phyloP scores from a whole-genome alignment of 2,329 filamentous ascomycete genomes.

The Microcyclospora tardicrescens region DNA sequence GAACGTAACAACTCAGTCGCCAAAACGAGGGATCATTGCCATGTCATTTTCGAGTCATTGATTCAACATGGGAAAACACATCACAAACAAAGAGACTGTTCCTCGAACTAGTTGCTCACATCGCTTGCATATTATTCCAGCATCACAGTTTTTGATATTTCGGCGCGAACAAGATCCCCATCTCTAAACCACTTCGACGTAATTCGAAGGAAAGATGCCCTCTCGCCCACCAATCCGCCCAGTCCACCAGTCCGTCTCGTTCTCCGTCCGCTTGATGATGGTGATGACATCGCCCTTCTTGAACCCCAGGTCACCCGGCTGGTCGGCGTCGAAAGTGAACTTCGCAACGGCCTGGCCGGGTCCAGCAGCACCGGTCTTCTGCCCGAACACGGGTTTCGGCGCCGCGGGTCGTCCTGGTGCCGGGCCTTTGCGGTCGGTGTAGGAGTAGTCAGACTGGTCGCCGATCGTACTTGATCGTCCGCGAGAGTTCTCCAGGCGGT shows the following conservation, averaged over 20 bases:
- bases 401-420: constrained; percentile 70
- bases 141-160: too few species aligned
- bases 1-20: too few species aligned
- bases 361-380: constrained; percentile 25
- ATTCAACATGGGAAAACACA: too few species aligned
- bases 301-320: constrained; percentile 83
- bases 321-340: constrained; percentile 88
- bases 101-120: too few species aligned
- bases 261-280: constrained; percentile 87
- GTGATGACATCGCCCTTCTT: constrained; percentile 97
- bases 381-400: constrained; percentile 71
- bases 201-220: constrained; percentile 66
- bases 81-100: too few species aligned
- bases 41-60: too few species aligned
- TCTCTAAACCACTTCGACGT: constrained; percentile 16
- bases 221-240: constrained; percentile 73
- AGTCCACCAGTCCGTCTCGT: constrained; percentile 95
- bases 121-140: too few species aligned
- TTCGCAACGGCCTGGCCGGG: constrained; percentile 77
- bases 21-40: too few species aligned
- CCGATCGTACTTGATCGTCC: constrained; percentile 12
- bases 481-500: constrained; percentile 24
- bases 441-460: constrained; percentile 38
- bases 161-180: not conserved
- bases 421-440: constrained; percentile 36